Base-by-base conservation (phyloP, 192 early-diverging fungal species). In the Endogone sp. region DNA sequence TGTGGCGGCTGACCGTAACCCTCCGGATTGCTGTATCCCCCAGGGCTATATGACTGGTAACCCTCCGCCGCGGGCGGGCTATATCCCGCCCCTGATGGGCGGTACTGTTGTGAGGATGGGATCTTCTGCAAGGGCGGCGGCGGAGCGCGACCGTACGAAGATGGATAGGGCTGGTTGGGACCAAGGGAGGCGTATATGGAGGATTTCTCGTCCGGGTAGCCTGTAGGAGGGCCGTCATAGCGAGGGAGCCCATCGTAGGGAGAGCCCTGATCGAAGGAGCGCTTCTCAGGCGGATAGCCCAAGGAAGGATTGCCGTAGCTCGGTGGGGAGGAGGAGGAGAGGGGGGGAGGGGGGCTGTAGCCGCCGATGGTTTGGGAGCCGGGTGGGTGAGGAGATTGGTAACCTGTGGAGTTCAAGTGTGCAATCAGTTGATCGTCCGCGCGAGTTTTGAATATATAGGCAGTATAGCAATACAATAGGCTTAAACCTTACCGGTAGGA, bases 71-170 rank as follows among this genome's bases (percentile, higher is more conserved):
- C 9, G 16, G 37, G 58, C 30, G 57, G 65, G n/a, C 23, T 57
- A 57, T 58, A 26, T 25, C 27, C 31, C 2, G 0, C 65, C 0
- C 57, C 49, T 23, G 29, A 37, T 3, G 58, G 66, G 24, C 23
- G 11, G 26, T 60, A 59, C 44, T 66, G 60, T 29, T 60, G 62
- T 9, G 2, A 1, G 10, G 29, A 13, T 56, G 65, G 60, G 67
- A 69, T 69, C 25, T 60, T 23, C 29, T 65, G 59, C 49, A 77
- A 77, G 10, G 75, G 75, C 63, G 75, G 75, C 27, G 75, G 75
- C 23, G 13, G 58, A 21, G 71, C 75, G 22, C 64, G 28, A 27
- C 75, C 75, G 59, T 77, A 77, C 62, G 65, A 66, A 9, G 26
- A n/a, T 55, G 75, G 75, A 58, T 72, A 59, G 29, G 70, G 66